phyloP scores from a whole-genome alignment of 163 green algal genomes.

The Scenedesmus sp. region DNA sequence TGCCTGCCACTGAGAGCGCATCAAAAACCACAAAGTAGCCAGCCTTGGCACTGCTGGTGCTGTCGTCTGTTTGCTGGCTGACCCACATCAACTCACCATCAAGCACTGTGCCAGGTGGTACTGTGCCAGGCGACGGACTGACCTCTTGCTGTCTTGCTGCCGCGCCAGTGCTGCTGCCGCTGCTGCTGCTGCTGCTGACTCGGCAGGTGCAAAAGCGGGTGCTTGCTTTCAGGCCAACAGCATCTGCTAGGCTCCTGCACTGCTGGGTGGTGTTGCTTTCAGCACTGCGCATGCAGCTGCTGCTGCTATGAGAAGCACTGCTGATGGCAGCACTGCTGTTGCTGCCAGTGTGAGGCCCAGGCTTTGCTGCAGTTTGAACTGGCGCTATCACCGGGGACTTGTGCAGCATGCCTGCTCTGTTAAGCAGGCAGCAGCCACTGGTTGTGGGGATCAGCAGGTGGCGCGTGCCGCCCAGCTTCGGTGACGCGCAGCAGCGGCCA shows the following conservation, averaged over 20 bases:
- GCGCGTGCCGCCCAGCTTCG: constrained; percentile 47
- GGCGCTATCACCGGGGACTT: not conserved
- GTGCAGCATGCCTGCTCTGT: constrained; percentile 47
- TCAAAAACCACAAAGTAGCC: constrained; percentile 59
- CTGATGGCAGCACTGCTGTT: no score
- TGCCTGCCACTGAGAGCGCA: no score
- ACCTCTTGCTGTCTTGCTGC: no score
- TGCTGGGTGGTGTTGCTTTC: not conserved
- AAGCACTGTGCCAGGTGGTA: constrained; percentile 45
- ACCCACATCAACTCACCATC: constrained; percentile 63
- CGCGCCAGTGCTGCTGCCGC: no score
- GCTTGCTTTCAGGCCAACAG: no score
- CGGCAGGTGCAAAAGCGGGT: no score
- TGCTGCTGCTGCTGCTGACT: no score
- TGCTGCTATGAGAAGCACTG: no score
- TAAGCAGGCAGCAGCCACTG: constrained; percentile 38
- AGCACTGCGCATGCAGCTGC: no score
- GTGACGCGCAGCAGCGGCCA: constrained; percentile 44
- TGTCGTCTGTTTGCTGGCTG: no score
- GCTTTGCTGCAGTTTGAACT: not conserved
- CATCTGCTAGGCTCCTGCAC: not conserved
- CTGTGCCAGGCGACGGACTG: not conserved
- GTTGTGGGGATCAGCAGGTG: constrained; percentile 25
- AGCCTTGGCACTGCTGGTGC: not conserved
- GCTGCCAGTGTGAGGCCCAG: no score